Evolutionary conservation across 2,329 filamentous ascomycete species (phyloP).

Genomic region (Ciborinia camelliae): DNA sequence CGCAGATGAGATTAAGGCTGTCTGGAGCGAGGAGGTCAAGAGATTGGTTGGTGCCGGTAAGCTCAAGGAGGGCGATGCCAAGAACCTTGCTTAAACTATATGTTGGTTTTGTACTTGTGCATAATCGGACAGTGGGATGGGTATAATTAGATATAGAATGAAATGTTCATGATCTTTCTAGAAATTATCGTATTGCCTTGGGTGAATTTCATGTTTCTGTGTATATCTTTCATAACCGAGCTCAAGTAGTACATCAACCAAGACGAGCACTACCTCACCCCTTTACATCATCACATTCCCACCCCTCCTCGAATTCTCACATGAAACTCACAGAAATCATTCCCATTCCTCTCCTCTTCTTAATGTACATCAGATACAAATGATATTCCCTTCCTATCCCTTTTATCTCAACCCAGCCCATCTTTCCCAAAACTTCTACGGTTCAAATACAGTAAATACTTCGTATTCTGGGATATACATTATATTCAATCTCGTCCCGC

Average conservation of each 20-base stretch:
- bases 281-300: background rate
- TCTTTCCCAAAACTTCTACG: background rate
- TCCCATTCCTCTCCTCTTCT: background rate
- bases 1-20: slow-evolving; percentile 76
- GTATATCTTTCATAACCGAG: too few species aligned
- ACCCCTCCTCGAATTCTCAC: background rate
- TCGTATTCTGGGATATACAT: background rate
- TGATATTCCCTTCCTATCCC: background rate
- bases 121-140: background rate
- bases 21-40: slow-evolving; percentile 76
- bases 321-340: background rate
- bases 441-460: background rate
- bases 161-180: background rate
- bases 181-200: background rate
- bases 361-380: background rate
- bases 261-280: background rate
- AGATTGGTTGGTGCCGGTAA: slow-evolving; percentile 78
- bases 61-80: slow-evolving; percentile 78
- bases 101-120: slow-evolving; percentile 2
- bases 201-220: background rate
- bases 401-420: background rate
- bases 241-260: background rate
- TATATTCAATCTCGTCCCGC: background rate
- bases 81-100: slow-evolving; percentile 49
- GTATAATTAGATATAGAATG: slow-evolving; percentile 16